A percentile compares a stretch with the other conserved stretches of the same genome.
phyloP scores from a whole-genome alignment of 1,139 yeast species.

The Nakaseomyces sp. region DNA sequence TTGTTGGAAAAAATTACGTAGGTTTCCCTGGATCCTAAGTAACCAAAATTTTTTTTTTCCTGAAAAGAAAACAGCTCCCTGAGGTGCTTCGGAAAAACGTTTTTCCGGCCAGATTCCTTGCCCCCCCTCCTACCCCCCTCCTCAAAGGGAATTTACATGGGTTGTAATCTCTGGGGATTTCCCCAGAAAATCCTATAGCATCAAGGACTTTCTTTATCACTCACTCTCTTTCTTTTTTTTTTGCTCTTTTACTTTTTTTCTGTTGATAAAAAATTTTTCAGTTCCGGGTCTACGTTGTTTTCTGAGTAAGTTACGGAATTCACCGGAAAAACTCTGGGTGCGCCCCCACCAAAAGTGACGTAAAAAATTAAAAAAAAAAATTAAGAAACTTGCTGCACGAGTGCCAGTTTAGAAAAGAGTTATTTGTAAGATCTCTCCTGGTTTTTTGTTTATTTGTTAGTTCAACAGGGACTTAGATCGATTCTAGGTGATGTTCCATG shows the following conservation, averaged over 20 bases:
- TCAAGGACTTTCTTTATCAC: neutral
- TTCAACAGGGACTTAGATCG: too few species aligned
- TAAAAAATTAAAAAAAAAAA: neutral
- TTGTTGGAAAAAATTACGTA: neutral
- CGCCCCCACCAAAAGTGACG: constrained; percentile 5
- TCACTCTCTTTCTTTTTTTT: neutral
- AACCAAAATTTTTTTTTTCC: too few species aligned
- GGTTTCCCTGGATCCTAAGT: too few species aligned
- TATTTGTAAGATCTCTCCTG: too few species aligned
- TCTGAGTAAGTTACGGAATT: neutral
- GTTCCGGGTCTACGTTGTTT: neutral
- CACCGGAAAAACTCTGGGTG: constrained; percentile 2
- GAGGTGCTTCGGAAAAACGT: constrained; percentile 3
- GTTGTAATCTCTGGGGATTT: constrained; percentile 4
- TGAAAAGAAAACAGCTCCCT: neutral
- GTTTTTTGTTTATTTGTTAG: too few species aligned
- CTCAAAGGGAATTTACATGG: too few species aligned
- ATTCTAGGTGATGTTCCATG: too few species aligned
- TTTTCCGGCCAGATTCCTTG: constrained; percentile 1
- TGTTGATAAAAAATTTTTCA: too few species aligned
- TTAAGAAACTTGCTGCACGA: neutral
- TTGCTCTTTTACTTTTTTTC: too few species aligned
- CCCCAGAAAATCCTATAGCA: constrained; percentile 1
- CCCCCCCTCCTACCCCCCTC: too few species aligned
- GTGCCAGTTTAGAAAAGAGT: too few species aligned